Conservation (phyloP, 1,284 basidiomycete species). For the Austropuccinia psidii region DNA sequence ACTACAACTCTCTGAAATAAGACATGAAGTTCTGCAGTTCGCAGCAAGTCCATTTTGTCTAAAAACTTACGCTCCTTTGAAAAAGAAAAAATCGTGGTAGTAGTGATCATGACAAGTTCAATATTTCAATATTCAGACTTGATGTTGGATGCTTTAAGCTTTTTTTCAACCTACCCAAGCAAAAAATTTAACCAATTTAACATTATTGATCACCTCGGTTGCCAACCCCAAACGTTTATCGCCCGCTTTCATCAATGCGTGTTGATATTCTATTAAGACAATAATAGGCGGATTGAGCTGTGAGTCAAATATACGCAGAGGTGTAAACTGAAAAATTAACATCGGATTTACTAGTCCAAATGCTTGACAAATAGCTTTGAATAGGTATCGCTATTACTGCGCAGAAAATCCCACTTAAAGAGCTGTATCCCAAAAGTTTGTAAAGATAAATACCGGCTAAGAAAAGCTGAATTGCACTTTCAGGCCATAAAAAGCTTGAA, state of each 20-base stretch:
- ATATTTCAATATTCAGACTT: slow-evolving; percentile 48
- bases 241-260: slow-evolving; percentile 51
- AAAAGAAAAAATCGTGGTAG: slow-evolving; percentile 39
- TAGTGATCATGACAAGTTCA: slow-evolving; percentile 38
- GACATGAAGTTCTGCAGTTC: slow-evolving; percentile 48
- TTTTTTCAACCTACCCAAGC: slow-evolving; percentile 34
- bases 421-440: slow-evolving; percentile 20
- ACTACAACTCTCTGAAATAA: slow-evolving; percentile 15
- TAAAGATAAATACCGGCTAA: slow-evolving; percentile 33
- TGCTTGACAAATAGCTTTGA: slow-evolving; percentile 24
- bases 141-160: not conserved
- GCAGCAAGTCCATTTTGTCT: slow-evolving; percentile 51
- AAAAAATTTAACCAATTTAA: slow-evolving; percentile 50
- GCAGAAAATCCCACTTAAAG: slow-evolving; percentile 26
- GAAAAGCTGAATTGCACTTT: slow-evolving; percentile 24
- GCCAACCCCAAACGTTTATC: slow-evolving; percentile 54
- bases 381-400: slow-evolving; percentile 17
- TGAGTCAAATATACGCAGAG: not conserved
- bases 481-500: slow-evolving; percentile 28
- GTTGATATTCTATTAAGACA: slow-evolving; percentile 48
- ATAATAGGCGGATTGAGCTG: slow-evolving; percentile 37
- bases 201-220: slow-evolving; percentile 54
- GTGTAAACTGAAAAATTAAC: not conserved
- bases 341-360: slow-evolving; percentile 9
- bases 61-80: slow-evolving; percentile 51